phyloP scores from a whole-genome alignment of 257 asterid species.

The Agastache rugosa region DNA sequence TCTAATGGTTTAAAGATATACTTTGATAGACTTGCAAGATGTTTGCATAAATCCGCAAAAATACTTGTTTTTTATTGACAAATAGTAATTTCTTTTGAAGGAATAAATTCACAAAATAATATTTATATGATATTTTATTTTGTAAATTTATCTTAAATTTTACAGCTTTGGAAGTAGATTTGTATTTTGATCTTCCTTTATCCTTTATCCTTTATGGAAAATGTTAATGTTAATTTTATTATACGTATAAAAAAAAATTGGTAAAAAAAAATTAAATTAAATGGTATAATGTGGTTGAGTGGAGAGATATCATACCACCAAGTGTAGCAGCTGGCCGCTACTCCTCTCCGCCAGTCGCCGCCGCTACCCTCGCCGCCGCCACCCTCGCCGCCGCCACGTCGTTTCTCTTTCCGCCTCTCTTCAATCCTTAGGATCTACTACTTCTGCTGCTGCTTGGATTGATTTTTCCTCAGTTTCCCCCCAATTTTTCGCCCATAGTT shows the following conservation, averaged over 20 bases:
- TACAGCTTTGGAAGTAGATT: too few species aligned
- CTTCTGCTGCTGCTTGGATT: not conserved
- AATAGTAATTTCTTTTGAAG: too few species aligned
- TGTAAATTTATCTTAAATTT: too few species aligned
- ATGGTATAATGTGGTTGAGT: not conserved
- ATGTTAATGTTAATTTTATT: not conserved
- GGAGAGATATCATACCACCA: not conserved
- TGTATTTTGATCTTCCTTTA: not conserved
- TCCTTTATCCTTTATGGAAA: not conserved
- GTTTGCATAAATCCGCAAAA: too few species aligned
- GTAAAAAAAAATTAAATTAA: not conserved
- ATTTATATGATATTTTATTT: too few species aligned
- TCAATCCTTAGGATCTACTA: conserved; percentile 12
- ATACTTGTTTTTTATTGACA: too few species aligned
- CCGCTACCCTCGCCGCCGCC: conserved; percentile 24
- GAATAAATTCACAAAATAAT: too few species aligned
- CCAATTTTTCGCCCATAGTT: not conserved
- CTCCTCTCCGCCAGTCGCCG: conserved; percentile 11
- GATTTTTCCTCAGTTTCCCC: not conserved
- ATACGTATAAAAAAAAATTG: not conserved
- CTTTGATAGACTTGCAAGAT: too few species aligned
- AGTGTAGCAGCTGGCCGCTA: conserved; percentile 3
- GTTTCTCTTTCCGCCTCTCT: conserved; percentile 10
- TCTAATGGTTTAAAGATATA: too few species aligned
- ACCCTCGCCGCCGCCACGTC: not conserved